Conservation (phyloP, 192 early-diverging fungal genomes). For the Lunasporangiospora selenospora region DNA sequence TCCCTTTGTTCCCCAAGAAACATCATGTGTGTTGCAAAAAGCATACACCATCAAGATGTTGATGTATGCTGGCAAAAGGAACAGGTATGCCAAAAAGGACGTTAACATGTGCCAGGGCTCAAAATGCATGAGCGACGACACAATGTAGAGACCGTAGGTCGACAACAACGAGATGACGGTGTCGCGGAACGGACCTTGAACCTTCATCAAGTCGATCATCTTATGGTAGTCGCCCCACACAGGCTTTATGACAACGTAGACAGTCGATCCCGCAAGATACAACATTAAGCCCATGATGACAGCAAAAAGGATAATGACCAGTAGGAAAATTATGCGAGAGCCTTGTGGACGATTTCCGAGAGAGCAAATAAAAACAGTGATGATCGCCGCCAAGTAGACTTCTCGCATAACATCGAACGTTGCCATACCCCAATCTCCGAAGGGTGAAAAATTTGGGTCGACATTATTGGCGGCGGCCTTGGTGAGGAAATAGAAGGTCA, state of each 20-base stretch:
- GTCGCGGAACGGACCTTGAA: constrained; percentile 66
- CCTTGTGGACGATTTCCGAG: constrained; percentile 93
- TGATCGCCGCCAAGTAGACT: constrained; percentile 80
- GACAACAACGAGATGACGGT: constrained; percentile 79
- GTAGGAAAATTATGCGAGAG: constrained; percentile 71
- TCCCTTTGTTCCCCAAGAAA: constrained; percentile 95
- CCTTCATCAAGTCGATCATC: constrained; percentile 38
- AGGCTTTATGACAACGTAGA: constrained; percentile 54
- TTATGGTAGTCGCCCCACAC: constrained; percentile 37
- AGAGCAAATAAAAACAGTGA: constrained; percentile 82
- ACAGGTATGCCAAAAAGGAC: constrained; percentile 85
- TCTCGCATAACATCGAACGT: constrained; percentile 72
- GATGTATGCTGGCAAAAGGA: constrained; percentile 85
- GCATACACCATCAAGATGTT: constrained; percentile 95
- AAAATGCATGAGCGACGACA: constrained; percentile 76
- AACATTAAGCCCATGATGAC: constrained; percentile 83
- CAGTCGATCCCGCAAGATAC: constrained; percentile 71
- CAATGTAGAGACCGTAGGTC: constrained; percentile 85
- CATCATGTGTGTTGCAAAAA: constrained; percentile 94
- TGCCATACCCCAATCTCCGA: constrained; percentile 61
- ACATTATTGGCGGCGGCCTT: constrained; percentile 6
- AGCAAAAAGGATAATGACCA: constrained; percentile 77
- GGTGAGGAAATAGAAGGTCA: constrained; percentile 81
- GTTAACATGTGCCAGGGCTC: constrained; percentile 95
- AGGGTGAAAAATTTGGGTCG: constrained; percentile 34